Evolutionary conservation across 2,329 filamentous ascomycete species (phyloP), one percentile per base, ranked within the genome.

Genomic region (Botryotinia narcissicola): DNA sequence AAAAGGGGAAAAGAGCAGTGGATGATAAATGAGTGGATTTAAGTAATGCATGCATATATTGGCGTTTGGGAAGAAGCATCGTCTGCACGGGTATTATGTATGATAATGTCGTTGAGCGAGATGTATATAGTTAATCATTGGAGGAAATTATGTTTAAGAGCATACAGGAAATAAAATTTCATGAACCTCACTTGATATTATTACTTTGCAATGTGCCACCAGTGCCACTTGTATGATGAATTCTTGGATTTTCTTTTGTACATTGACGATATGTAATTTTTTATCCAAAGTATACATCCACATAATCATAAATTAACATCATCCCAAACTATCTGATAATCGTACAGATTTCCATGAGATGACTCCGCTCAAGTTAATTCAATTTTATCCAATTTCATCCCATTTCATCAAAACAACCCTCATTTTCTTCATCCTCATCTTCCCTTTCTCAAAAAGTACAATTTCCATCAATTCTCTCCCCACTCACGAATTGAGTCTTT

Each of bases 1-100:
- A 18, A 62, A 62, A 42, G 18, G 57, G 20, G 32, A 22, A 10
- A 5, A 29, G 16, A 57, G 51, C 51, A 57, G 51, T 29, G 51
- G 51, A 57, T 32, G 57, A n/a, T 40, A 63, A 63, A 42, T 40
- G 59, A 61, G 20, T 40, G 59, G 35, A 40, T 25, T 61, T n/a
- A 40, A 14, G 22, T 61, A 61, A 61, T 61, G 59, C 35, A 61
- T 61, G 59, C 35, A 61, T 61, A 40, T 40, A 61, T n/a, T 61
- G 59, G 59, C 59, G 59, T 61, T 61, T 40, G 59, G 59, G 59
- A 61, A 61, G 59, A 35, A 61, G 59, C 59, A n/a, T 61, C 59
- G 59, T 61, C 59, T 61, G 59, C 32, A 60, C 25, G 25, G 60
- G 60, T 63, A 63, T 63, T 40, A 63, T 22, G 37, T 62, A 63